phyloP scores from a whole-genome alignment of 2,329 filamentous ascomycete genomes.

The Neoscytalidium dimidiatum region DNA sequence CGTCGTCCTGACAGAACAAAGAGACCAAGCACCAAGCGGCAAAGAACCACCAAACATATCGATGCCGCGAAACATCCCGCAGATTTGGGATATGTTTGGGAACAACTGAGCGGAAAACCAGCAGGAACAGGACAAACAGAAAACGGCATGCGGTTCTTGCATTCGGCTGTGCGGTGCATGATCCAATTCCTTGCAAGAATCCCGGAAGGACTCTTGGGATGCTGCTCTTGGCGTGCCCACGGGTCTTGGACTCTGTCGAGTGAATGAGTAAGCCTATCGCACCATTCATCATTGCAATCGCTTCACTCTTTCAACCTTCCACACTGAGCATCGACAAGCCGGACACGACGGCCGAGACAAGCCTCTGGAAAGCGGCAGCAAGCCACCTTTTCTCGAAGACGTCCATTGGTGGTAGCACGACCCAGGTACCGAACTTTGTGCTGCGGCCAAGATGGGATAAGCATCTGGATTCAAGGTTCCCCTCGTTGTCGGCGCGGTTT shows the following conservation, averaged over 20 bases:
- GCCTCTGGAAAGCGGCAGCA: not conserved
- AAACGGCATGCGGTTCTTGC: not conserved
- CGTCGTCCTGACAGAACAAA: not conserved
- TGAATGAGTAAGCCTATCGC: constrained; percentile 5
- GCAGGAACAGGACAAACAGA: not conserved
- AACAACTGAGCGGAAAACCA: not conserved
- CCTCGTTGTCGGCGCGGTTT: not conserved
- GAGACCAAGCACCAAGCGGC: not conserved
- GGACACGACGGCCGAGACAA: not conserved
- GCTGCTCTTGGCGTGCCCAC: not conserved
- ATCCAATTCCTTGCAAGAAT: not conserved
- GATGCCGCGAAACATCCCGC: not conserved
- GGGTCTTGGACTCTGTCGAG: not conserved
- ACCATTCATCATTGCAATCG: not conserved
- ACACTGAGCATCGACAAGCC: not conserved
- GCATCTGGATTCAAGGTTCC: not conserved
- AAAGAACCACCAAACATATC: not conserved
- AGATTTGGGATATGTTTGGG: not conserved
- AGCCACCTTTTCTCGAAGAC: not conserved
- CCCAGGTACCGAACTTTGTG: not conserved
- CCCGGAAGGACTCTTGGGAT: not conserved
- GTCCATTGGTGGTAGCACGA: not conserved
- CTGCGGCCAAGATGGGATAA: not conserved
- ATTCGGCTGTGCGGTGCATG: not conserved
- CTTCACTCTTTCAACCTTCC: constrained; percentile 10